Evolutionary conservation across 306 rosid species (phyloP).

Genomic region (Castanea mollissima): DNA sequence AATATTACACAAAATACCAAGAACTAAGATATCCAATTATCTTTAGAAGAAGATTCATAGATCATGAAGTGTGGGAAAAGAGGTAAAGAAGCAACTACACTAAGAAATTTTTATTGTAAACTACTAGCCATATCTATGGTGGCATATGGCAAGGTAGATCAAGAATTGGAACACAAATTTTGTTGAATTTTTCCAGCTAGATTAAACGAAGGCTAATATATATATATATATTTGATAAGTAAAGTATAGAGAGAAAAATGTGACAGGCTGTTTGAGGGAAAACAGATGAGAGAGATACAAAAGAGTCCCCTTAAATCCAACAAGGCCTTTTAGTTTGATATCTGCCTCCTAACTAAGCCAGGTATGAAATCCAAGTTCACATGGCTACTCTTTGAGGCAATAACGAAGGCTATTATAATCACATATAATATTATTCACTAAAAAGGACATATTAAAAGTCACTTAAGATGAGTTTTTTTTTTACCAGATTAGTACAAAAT

Average conservation of each 20-base stretch:
- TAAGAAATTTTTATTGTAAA: neutral
- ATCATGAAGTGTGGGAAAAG: neutral
- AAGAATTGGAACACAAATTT: neutral
- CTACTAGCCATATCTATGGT: neutral
- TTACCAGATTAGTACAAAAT: no score
- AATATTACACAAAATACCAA: neutral
- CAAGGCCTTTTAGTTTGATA: neutral
- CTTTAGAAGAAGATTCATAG: slow-evolving; percentile 11
- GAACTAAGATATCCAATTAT: slow-evolving; percentile 2
- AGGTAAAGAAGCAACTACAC: no score
- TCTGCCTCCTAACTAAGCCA: slow-evolving; percentile 27
- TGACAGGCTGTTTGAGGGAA: slow-evolving; percentile 23
- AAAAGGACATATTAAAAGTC: neutral
- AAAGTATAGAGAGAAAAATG: neutral
- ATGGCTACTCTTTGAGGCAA: slow-evolving; percentile 17
- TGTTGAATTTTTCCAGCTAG: neutral
- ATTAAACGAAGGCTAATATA: neutral
- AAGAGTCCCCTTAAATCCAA: neutral
- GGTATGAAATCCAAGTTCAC: neutral
- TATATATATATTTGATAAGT: no score
- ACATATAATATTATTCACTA: neutral
- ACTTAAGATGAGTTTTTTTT: no score
- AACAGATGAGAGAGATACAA: neutral
- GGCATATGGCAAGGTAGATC: neutral
- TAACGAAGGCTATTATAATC: neutral